Base-by-base conservation (phyloP, 352 stramenopile species). In the Pythium vanterpoolii region DNA sequence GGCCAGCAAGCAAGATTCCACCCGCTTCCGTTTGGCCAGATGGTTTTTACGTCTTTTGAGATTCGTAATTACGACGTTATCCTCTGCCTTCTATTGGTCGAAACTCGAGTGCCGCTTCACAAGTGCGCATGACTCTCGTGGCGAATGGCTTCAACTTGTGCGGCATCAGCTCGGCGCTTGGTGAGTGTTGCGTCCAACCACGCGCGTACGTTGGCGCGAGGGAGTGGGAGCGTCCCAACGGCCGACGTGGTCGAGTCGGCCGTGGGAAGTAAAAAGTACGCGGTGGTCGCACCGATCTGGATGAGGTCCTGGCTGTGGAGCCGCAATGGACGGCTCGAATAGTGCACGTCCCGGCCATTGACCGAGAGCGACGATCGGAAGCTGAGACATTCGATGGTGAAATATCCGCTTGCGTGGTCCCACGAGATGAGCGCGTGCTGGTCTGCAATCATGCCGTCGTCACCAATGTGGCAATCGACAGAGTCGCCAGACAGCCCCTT, bases 321-420 rank as follows among this genome's bases (percentile, higher is more conserved):
- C 21, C 47, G 27, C 18, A 76, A 36, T 13, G 83, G 83, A 3
- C 68, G 46, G 14, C 73, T 84, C 1, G 75, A 73, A 38, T 83
- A 83, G 28, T 56, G 54, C 30, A 93, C 63, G 30, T 74, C 68
- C 2, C 56, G 71, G 10, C 82, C 83, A 36, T 95, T 90, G n/a
- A 95, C 83, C 0, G 70, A 78, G 43, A 95, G 74, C 3, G 74
- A 56, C 21, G 69, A 70, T 10, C 55, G 66, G 16, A 73, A 55
- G 40, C 75, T 91, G 47, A 95, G 47, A 44, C 83, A 92, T 55
- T 87, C 71, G 49, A 93, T 79, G 42, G 74, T 78, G 52, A 93
- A 95, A 40, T 56, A 71, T 21, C 68, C 58, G 8, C 47, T 42
- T 8, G 34, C 36, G 21, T 68, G 61, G 26, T 89, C 70, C 86